A percentile compares a stretch with the other conserved stretches of the same genome.
Evolutionary conservation across 345 rosid genomes (phyloP).

Genomic region (Salix dunnii): DNA sequence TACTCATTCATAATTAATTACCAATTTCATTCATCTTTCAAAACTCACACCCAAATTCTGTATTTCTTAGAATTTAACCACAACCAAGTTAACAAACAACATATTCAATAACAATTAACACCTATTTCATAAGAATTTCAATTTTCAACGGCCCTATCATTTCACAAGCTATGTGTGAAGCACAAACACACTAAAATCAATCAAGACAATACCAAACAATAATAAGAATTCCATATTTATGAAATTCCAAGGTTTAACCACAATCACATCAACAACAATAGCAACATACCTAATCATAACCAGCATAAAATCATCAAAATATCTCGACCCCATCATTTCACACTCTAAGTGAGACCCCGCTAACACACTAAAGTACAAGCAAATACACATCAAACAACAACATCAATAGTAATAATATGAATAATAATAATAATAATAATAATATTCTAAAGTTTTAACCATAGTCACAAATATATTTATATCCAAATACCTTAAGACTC

Average conservation of each 20-base stretch:
- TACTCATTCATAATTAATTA: background rate
- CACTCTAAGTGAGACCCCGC: background rate
- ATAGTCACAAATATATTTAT: slow-evolving; percentile 1
- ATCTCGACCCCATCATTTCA: background rate
- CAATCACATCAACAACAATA: background rate
- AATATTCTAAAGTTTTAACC: no score
- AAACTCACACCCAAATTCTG: background rate
- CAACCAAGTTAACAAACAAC: background rate
- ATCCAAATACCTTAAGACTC: slow-evolving; percentile 62
- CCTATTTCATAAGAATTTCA: background rate
- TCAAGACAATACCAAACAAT: background rate
- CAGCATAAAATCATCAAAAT: background rate
- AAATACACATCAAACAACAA: no score
- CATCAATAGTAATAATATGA: no score
- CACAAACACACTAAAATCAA: background rate
- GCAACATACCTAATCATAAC: background rate
- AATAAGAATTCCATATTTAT: no score
- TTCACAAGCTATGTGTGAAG: background rate
- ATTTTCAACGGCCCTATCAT: background rate
- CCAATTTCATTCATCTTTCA: background rate
- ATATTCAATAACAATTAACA: background rate
- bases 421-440: no score
- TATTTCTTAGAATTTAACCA: background rate
- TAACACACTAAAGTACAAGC: background rate
- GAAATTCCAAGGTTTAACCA: background rate